These are phyloP conservation scores for Phytophthora litchii DNA, from an alignment of 352 stramenopile genomes.

Conservation along the genomic window DNA sequence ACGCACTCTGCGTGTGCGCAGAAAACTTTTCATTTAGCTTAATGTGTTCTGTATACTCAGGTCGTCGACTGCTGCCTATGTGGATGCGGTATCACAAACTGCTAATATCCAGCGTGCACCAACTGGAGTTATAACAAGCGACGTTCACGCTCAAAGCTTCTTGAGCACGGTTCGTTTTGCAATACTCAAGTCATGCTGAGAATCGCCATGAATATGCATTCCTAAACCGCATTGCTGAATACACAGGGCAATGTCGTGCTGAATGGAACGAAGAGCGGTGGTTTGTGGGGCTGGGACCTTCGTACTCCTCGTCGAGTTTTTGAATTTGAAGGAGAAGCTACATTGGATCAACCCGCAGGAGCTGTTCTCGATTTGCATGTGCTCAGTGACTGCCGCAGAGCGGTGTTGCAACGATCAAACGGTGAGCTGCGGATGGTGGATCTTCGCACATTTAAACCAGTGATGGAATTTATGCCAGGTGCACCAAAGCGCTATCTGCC, in stretches of 20 bases:
- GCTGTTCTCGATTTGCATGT: constrained; percentile 48
- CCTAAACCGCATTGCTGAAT: not conserved
- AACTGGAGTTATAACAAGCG: constrained; percentile 34
- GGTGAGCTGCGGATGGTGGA: constrained; percentile 54
- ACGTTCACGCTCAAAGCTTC: constrained; percentile 55
- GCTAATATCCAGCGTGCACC: constrained; percentile 24
- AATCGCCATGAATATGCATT: too few species aligned
- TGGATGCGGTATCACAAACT: constrained; percentile 18
- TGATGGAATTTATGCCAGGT: constrained; percentile 42
- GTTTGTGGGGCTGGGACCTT: constrained; percentile 59
- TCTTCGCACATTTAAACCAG: constrained; percentile 43
- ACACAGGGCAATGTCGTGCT: constrained; percentile 44
- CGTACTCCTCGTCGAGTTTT: constrained; percentile 35
- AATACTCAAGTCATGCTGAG: not conserved
- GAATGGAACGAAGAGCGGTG: constrained; percentile 55
- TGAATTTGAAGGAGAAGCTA: constrained; percentile 22
- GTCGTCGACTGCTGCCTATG: constrained; percentile 26
- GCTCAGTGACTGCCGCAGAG: constrained; percentile 42
- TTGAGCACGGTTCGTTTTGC: constrained; percentile 33
- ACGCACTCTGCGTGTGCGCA: not conserved
- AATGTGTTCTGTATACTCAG: constrained; percentile 4
- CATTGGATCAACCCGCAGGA: constrained; percentile 1
- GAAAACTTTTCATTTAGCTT: constrained; percentile 2
- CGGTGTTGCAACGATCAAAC: constrained; percentile 53
- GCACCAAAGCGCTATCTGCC: constrained; percentile 36